Evolutionary conservation across 108 stramenopile genomes (phyloP), one percentile per base, ranked within the genome.

Genomic region (Cyclostephanos tholiformis): DNA sequence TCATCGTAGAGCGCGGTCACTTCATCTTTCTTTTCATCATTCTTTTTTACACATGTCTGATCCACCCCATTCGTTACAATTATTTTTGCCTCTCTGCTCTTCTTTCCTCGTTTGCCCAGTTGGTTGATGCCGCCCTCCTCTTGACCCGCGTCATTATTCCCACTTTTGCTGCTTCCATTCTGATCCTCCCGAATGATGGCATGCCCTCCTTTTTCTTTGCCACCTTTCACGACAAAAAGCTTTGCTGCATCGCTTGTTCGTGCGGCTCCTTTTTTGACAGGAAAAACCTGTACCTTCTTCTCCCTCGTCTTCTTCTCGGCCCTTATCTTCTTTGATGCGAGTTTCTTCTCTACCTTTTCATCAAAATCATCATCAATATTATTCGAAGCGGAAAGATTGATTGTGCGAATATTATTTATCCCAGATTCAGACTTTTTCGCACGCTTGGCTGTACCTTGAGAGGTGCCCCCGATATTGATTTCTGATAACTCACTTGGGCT

Each of bases 1-100:
- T 65, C 65, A 43, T 67, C 14, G 57, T 77, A 66, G 16, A 25
- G 51, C 22, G 52, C 65, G 16, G 23, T 19, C 2, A 19, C 48
- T 0, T 30, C 30, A 17, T 17, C 38, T 19, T 27, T 17, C 30
- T 22, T 10, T 30, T 36, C 35, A 2, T 17, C 53, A 36, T 73
- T 55, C 39, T 73, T 55, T 41, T 56, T 44, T 39, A 56, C 36
- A 49, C 35, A 39, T 51, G 52, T 38, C 8, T 53, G 13, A 25
- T 36, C 58, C 12, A 29, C 32, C 36, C n/a, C 69, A 19, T 70
- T 62, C 32, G 26, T 32, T 17, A 38, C 14, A 30, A 46, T 59
- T 71, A 26, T 30, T 19, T 8, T n/a, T 50, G 20, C 32, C 7
- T 20, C n/a, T n/a, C n/a, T n/a, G n/a, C n/a, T 61, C 1, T 25